Base-by-base conservation (phyloP, 106 monocot genomes). In the Ottelia alismoides region DNA sequence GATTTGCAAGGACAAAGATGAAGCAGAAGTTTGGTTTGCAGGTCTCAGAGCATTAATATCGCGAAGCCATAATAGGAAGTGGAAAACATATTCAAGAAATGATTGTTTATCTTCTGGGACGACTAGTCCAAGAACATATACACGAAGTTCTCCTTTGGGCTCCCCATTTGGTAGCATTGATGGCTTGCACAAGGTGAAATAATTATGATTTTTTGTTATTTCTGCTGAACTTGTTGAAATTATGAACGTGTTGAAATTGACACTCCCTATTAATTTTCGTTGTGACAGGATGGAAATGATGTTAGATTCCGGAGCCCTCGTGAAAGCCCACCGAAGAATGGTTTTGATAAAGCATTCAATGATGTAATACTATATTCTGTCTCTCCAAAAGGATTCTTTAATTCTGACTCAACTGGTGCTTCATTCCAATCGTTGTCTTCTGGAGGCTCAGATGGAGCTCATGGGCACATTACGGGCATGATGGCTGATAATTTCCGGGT, bases 1-100 rank as follows among this genome's bases (percentile, higher is more conserved):
- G 93, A 93, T 93, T 46, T 93, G 93, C 65, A 93, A 93, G 65
- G 93, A 93, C 69, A 93, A 93, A 78, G 93, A 93, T 76, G 93
- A 93, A 73, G 93, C 93, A 45, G 93, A 93, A 76, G 83, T 88
- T 25, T 93, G 93, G 93, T 93, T 93, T 80, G 93, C 88, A 66
- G 93, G 93, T 66, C 57, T 93, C 28, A 93, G 80, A 75, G 88
- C 93, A 68, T 57, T 93, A 63, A 93, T 93, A 53, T 80, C 93
- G n/a, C 83, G 78, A 28, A 78, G 67, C 48, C 80, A 77, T 80
- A 71, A 80, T 21, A 71, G 77, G 47, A 88, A 72, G 65, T 93
- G 80, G 77, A 80, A 75, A 61, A 76, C 74, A 53, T 87, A 84
- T 63, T 84, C 88, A 46, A 74, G 75, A 77, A 93, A 80, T 69